Conservation (phyloP, 352 stramenopile species). For the Phytophthora pseudosyringae region DNA sequence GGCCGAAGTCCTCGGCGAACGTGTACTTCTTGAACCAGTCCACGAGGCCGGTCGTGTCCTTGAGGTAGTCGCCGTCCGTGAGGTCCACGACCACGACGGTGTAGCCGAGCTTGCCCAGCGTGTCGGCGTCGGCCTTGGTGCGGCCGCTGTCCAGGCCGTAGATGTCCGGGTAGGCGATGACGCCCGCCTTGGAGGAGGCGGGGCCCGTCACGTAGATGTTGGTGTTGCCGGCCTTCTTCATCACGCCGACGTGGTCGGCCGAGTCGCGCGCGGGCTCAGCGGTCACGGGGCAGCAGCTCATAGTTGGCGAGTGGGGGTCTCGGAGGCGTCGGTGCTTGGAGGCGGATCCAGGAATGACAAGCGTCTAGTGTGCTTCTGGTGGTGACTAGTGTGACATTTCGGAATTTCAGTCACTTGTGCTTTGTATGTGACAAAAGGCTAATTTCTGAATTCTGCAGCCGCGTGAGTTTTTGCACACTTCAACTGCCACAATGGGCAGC, state of each 20-base stretch:
- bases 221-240: conserved; percentile 77
- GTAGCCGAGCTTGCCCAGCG: conserved; percentile 78
- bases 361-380: conserved; percentile 15
- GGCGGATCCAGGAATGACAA: conserved; percentile 29
- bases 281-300: conserved; percentile 83
- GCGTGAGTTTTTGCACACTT: conserved; percentile 20
- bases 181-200: conserved; percentile 61
- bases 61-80: conserved; percentile 70
- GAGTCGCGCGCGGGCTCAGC: conserved; percentile 58
- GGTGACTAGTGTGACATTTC: conserved; percentile 16
- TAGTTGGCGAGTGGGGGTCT: conserved; percentile 18
- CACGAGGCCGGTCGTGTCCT: conserved; percentile 39
- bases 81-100: conserved; percentile 77
- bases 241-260: conserved; percentile 49
- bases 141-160: conserved; percentile 83
- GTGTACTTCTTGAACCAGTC: conserved; percentile 79
- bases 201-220: conserved; percentile 79
- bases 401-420: conserved; percentile 2
- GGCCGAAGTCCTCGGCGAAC: conserved; percentile 53
- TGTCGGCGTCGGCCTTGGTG: conserved; percentile 80
- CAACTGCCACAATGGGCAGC: conserved; percentile 49
- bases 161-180: conserved; percentile 81
- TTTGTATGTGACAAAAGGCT: conserved; percentile 25
- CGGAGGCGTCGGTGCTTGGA: conserved; percentile 1
- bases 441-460: conserved; percentile 25